Base-by-base conservation (phyloP, 2,329 filamentous ascomycete genomes). In the Colletotrichum sansevieriae region DNA sequence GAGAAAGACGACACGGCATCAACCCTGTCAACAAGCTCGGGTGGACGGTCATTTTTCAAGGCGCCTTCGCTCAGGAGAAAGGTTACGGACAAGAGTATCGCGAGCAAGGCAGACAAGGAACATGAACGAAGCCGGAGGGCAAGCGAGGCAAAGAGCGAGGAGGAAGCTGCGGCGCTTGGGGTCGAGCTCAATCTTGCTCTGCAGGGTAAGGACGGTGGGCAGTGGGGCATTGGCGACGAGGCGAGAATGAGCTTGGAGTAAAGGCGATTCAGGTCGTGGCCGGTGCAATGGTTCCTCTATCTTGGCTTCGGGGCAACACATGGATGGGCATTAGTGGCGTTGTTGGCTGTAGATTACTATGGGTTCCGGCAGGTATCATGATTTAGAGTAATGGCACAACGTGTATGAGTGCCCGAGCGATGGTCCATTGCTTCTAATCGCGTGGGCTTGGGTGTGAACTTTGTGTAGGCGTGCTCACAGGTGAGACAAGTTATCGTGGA, bases 181-280 rank as follows among this genome's bases (percentile, higher is more conserved):
- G 74, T 83, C 29, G 80, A 82, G 63, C 76, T 87, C 4, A 83
- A 86, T 64, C 76, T 88, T 55, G 82, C 87, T 77, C 79, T 88
- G 74, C 82, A 89, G 78, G 83, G 84, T 72, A 82, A 80, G 75
- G 88, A 86, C 72, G 90, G 82, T 72, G 86, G 79, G 3, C 87
- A 88, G 74, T 94, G 94, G 90, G 92, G 93, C 0, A 87, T 97
- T 57, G 92, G 92, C 1, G 94, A 97, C 76, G 94, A 97, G 75
- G 89, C 92, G 25, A 86, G 91, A 74, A 96, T 97, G 92, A 91
- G 90, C 37, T 81, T 97, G 72, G 93, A 95, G 78, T 95, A 77
- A 63, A 15, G 44, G 29, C 25, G 39, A 46, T 11, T 13, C 25
- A n/a, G 20, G 39, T 18, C 35, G 7, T 15, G 18, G 43, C 35